Evolutionary conservation across 1,139 yeast species (phyloP).

Genomic region (Pichia sp.): DNA sequence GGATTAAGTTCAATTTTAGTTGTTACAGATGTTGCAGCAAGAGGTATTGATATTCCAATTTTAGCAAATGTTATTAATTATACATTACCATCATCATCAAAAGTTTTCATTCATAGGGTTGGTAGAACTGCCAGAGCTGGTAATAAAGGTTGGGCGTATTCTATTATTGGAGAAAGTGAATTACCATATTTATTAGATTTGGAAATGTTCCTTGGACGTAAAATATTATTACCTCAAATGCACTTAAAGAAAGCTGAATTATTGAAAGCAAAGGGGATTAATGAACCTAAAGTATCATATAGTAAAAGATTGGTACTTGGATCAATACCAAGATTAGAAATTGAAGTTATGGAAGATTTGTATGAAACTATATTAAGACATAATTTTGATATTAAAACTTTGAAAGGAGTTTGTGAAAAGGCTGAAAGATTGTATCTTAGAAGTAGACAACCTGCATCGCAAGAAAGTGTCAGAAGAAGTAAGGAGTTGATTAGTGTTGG

Average conservation of each 20-base stretch:
- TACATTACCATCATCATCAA: slow-evolving; percentile 86
- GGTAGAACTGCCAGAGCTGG: slow-evolving; percentile 99
- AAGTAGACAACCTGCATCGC: slow-evolving; percentile 81
- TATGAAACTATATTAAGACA: slow-evolving; percentile 54
- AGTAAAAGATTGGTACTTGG: slow-evolving; percentile 80
- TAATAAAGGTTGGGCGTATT: slow-evolving; percentile 95
- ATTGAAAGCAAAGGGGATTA: slow-evolving; percentile 33
- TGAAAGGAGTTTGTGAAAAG: slow-evolving; percentile 68
- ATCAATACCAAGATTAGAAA: slow-evolving; percentile 61
- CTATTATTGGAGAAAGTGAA: slow-evolving; percentile 79
- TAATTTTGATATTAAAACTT: slow-evolving; percentile 62
- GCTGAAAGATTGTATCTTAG: slow-evolving; percentile 86
- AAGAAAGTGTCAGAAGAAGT: slow-evolving; percentile 75
- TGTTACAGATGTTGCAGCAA: slow-evolving; percentile 98
- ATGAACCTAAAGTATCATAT: slow-evolving; percentile 57
- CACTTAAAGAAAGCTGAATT: slow-evolving; percentile 54
- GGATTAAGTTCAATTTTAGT: slow-evolving; percentile 81
- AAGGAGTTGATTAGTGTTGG: slow-evolving; percentile 72
- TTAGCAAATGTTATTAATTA: slow-evolving; percentile 90
- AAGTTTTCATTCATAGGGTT: slow-evolving; percentile 91
- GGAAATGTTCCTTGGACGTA: slow-evolving; percentile 84
- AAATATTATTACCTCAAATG: slow-evolving; percentile 65
- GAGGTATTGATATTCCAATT: slow-evolving; percentile 98
- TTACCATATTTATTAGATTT: slow-evolving; percentile 85
- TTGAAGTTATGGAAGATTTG: slow-evolving; percentile 71